A percentile compares a stretch with the other conserved stretches of the same genome.
Evolutionary conservation across 495 filamentous ascomycete genomes (phyloP).

Genomic region (Polyplosphaeria fusca): DNA sequence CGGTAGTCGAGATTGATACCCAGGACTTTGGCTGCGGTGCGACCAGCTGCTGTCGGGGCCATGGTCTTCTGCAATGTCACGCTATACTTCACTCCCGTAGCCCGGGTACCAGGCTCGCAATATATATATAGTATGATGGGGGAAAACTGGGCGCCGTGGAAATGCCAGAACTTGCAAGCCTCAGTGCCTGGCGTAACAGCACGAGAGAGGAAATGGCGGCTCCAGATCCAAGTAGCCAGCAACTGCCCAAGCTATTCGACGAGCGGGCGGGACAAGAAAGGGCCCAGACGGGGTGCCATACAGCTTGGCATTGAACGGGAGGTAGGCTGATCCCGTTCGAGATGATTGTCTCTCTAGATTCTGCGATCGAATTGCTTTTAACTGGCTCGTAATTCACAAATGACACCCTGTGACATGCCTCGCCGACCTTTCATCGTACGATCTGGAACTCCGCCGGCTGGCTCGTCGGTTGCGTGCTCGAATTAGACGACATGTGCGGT

Average conservation of each 20-base stretch:
- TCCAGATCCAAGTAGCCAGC: neutral
- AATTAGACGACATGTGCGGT: slow-evolving; percentile 1
- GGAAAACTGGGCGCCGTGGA: slow-evolving; percentile 1
- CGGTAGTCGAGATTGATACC: slow-evolving; percentile 28
- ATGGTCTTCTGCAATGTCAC: slow-evolving; percentile 10
- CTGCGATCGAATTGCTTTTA: slow-evolving; percentile 17
- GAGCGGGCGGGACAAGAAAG: neutral
- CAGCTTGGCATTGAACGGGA: slow-evolving; percentile 27
- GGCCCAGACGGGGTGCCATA: slow-evolving; percentile 6
- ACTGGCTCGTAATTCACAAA: slow-evolving; percentile 7
- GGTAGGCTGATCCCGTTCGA: no score
- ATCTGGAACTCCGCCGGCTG: slow-evolving; percentile 2
- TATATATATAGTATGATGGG: slow-evolving; percentile 2
- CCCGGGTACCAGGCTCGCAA: slow-evolving; percentile 1
- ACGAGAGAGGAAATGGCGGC: neutral
- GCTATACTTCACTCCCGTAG: slow-evolving; percentile 2
- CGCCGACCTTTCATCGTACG: neutral
- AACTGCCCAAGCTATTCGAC: neutral
- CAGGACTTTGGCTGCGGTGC: slow-evolving; percentile 20
- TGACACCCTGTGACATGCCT: neutral
- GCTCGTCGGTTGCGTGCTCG: slow-evolving; percentile 11
- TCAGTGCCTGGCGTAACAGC: neutral
- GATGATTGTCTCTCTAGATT: neutral
- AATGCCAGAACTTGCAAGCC: neutral
- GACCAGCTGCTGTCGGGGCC: slow-evolving; percentile 7